phyloP scores from a whole-genome alignment of 495 filamentous ascomycete species.

The Tuber aestivum region DNA sequence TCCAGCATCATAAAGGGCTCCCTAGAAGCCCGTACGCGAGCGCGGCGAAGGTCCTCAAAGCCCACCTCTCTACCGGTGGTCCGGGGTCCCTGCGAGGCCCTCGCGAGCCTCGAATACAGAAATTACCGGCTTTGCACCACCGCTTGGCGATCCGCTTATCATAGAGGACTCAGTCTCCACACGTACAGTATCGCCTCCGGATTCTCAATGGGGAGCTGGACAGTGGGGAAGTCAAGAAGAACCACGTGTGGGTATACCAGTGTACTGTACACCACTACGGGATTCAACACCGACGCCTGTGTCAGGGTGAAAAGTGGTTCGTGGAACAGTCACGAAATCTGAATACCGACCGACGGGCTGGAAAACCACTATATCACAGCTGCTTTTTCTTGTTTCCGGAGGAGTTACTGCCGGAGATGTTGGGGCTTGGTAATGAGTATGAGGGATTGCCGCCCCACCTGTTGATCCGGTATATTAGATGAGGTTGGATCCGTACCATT shows the following conservation, averaged over 20 bases:
- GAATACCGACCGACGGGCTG: conserved; percentile 44
- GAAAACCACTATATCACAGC: conserved; percentile 49
- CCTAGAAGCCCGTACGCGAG: conserved; percentile 40
- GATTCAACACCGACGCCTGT: too few species aligned
- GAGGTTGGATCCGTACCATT: conserved; percentile 49
- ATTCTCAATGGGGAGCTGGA: conserved; percentile 52
- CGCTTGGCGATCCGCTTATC: too few species aligned
- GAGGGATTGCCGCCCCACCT: conserved; percentile 47
- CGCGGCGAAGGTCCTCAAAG: conserved; percentile 41
- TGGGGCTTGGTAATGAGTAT: conserved; percentile 52
- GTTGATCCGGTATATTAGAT: conserved; percentile 45
- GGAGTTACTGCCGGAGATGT: conserved; percentile 52
- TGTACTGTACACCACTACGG: too few species aligned
- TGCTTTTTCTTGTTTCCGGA: conserved; percentile 49
- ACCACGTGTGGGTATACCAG: conserved; percentile 49
- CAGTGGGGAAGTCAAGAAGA: conserved; percentile 48
- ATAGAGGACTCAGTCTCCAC: conserved; percentile 42
- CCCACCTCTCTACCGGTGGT: conserved; percentile 43
- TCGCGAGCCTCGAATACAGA: conserved; percentile 45
- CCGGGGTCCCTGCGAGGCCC: conserved; percentile 43
- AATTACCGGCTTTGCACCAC: conserved; percentile 47
- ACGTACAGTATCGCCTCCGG: conserved; percentile 50
- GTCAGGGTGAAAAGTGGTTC: conserved; percentile 35
- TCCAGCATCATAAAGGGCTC: conserved; percentile 41
- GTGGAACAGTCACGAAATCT: conserved; percentile 44